Evolutionary conservation across 768 basidiomycete species (phyloP).

Genomic region (Hemileccinum impolitum): DNA sequence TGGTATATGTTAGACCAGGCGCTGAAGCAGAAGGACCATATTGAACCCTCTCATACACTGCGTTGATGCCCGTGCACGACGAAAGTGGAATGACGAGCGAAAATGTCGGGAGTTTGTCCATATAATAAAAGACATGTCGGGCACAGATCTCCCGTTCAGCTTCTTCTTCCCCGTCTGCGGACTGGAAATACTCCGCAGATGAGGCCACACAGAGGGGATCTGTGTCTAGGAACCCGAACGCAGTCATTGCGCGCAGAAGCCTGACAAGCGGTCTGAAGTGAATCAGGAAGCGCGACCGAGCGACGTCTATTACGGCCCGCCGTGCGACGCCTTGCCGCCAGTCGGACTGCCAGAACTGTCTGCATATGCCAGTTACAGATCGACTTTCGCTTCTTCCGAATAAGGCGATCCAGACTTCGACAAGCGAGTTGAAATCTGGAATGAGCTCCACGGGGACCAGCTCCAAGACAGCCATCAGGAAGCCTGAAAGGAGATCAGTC

Average conservation of each 20-base stretch:
- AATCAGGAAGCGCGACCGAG: constrained; percentile 79
- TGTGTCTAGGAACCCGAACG: constrained; percentile 71
- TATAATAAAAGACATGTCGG: constrained; percentile 70
- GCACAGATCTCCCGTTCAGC: constrained; percentile 59
- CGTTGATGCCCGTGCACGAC: constrained; percentile 62
- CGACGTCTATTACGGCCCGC: constrained; percentile 78
- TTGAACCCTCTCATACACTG: constrained; percentile 66
- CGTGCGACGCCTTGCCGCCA: constrained; percentile 65
- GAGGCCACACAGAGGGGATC: constrained; percentile 55
- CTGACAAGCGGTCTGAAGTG: constrained; percentile 67
- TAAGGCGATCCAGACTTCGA: constrained; percentile 76
- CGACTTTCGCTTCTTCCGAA: constrained; percentile 67
- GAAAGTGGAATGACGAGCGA: constrained; percentile 68
- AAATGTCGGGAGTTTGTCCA: constrained; percentile 67
- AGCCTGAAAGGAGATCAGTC: constrained; percentile 44
- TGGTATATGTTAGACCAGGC: constrained; percentile 58
- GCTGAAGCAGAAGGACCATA: constrained; percentile 48
- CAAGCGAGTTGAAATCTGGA: constrained; percentile 64
- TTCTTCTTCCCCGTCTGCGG: constrained; percentile 36
- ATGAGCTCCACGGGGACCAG: constrained; percentile 74
- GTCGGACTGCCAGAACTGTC: constrained; percentile 82
- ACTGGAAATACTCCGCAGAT: constrained; percentile 41
- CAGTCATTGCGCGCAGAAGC: constrained; percentile 75
- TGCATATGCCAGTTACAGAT: constrained; percentile 65
- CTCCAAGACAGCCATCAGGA: constrained; percentile 72